Conservation (phyloP, 129 eudicot species). For the Chrysanthemum seticuspe region DNA sequence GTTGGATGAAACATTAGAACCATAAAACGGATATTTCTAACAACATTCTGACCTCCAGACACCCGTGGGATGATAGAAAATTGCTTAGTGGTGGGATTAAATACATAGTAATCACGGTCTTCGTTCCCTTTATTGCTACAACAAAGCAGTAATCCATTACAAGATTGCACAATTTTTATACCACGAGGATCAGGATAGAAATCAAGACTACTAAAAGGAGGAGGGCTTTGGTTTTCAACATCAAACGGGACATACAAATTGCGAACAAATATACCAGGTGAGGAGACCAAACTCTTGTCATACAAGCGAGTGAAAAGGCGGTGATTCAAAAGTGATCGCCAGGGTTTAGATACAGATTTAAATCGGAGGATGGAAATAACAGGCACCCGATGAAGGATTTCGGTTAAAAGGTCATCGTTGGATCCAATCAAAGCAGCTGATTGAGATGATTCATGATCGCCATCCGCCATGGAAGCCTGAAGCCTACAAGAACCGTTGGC, state of each 20-base stretch:
- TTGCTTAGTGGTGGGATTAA: slow-evolving; percentile 24
- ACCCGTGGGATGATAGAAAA: background rate
- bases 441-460: background rate
- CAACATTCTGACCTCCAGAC: background rate
- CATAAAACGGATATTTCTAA: slow-evolving; percentile 8
- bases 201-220: background rate
- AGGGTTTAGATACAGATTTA: slow-evolving; percentile 1
- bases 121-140: background rate
- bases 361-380: slow-evolving; percentile 1
- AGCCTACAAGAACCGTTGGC: no score
- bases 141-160: background rate
- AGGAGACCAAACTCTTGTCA: background rate
- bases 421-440: slow-evolving; percentile 7
- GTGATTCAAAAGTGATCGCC: background rate
- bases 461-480: background rate
- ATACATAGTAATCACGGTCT: slow-evolving; percentile 8
- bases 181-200: background rate
- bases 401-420: background rate
- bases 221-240: background rate
- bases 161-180: background rate
- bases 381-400: slow-evolving; percentile 4
- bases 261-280: background rate
- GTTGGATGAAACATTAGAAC: slow-evolving; percentile 13
- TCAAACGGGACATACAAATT: background rate
- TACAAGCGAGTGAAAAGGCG: background rate